These are phyloP conservation scores for Aureobasidium sp. DNA, from an alignment of 2,329 filamentous ascomycete genomes.

Conservation along the genomic window DNA sequence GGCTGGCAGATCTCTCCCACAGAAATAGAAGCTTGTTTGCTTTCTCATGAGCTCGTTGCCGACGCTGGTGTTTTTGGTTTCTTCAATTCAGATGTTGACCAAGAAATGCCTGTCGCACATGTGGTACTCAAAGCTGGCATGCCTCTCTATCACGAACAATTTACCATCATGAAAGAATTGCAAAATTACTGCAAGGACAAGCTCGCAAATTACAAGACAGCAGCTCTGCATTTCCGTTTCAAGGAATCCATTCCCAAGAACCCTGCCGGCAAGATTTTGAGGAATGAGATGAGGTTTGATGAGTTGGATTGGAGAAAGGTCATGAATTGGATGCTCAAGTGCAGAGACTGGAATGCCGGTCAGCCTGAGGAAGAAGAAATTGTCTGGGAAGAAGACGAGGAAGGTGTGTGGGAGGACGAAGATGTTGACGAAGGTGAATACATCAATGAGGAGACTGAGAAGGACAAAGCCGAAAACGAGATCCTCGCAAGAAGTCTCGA, in stretches of 20 bases:
- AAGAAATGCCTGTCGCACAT: constrained; percentile 20
- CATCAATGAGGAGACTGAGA: background rate
- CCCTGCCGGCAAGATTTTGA: constrained; percentile 27
- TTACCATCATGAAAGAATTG: constrained; percentile 27
- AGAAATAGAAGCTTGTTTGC: constrained; percentile 27
- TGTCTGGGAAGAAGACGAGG: background rate
- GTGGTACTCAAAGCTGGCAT: constrained; percentile 15
- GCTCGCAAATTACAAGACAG: constrained; percentile 33
- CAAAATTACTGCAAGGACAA: constrained; percentile 14
- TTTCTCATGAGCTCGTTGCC: constrained; percentile 21
- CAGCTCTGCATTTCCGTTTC: constrained; percentile 21
- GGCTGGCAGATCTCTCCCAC: constrained; percentile 30
- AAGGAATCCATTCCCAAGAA: constrained; percentile 27
- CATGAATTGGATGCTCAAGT: background rate
- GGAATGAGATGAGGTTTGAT: constrained; percentile 5
- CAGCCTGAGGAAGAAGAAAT: background rate
- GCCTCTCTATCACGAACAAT: background rate
- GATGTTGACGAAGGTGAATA: background rate
- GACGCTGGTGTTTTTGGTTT: constrained; percentile 25
- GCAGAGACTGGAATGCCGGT: background rate
- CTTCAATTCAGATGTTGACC: background rate
- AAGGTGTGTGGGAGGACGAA: background rate
- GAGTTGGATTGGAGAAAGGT: background rate
- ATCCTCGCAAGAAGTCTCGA: background rate
- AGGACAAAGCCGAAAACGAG: background rate